Evolutionary conservation across 768 basidiomycete species (phyloP), one percentile per base, ranked within the genome.

Genomic region (Russula ochroleuca): DNA sequence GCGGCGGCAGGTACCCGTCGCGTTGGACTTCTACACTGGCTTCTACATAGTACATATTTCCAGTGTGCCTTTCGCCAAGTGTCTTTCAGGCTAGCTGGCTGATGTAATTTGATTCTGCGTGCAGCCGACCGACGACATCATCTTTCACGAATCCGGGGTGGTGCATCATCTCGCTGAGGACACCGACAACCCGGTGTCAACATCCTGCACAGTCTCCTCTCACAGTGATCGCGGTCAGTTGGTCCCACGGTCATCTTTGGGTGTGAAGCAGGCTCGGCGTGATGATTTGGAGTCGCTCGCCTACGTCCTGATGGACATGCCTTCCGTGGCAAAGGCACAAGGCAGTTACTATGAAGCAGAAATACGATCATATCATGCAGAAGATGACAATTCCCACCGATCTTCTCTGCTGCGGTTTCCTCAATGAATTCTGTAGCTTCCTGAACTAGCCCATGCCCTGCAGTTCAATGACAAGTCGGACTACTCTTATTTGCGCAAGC

Each of bases 1-100:
- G 77, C 63, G 67, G 3, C 94, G 76, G 49, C 73, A 78, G 6
- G 80, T 79, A 61, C 88, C 88, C n/a, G 83, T 94, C 35, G 77
- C 90, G 40, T 72, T 95, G 64, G 83, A 94, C 73, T 87, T 89
- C 59, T 74, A 77, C 15, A 78, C 85, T 47, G 91, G 88, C 3
- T 90, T 90, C 71, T n/a, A n/a, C n/a, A n/a, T n/a, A n/a, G n/a
- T 96, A 96, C 75, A 72, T 86, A 37, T 92, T 96, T 73, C 94
- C 92, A 5, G 91, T 92, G 71, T 67, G 83, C 7, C 21, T 40
- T 49, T n/a, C n/a, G 6, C 6, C 14, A 8, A 13, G 13, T 7
- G 28, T 31, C 38, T 23, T 38, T n/a, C 53, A 40, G 38, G 54
- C 41, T 21, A 23, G n/a, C n/a, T n/a, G n/a, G n/a, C n/a, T n/a